Conservation (phyloP, 2,329 filamentous ascomycete species). For the Aspergillus cejpii region DNA sequence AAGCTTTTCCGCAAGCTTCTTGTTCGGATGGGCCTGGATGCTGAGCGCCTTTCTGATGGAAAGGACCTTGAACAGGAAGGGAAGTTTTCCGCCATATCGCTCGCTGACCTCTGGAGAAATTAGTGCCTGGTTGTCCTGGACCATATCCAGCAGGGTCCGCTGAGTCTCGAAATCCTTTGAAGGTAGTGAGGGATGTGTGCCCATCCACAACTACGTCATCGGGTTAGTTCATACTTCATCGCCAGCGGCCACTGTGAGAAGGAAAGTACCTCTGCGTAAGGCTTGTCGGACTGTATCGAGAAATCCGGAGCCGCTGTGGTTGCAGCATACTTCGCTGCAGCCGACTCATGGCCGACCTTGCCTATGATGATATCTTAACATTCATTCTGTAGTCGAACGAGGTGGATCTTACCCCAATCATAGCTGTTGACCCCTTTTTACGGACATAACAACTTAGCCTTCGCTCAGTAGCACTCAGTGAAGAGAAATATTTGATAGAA, state of each 20-base stretch:
- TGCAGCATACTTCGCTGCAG: conserved; percentile 81
- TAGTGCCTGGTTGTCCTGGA: conserved; percentile 77
- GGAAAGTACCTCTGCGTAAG: conserved; percentile 73
- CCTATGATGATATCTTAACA: conserved; percentile 45
- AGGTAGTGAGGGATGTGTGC: conserved; percentile 90
- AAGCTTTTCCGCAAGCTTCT: conserved; percentile 82
- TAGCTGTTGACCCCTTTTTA: conserved; percentile 84
- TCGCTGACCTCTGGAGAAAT: conserved; percentile 66
- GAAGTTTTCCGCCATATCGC: conserved; percentile 73
- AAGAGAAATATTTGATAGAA: neutral
- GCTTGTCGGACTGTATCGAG: conserved; percentile 74
- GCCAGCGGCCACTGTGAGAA: neutral
- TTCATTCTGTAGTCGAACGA: neutral
- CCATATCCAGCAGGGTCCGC: conserved; percentile 76
- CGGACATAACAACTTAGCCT: conserved; percentile 5
- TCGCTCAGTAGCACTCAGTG: neutral
- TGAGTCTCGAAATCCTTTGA: conserved; percentile 82
- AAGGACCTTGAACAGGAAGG: conserved; percentile 96
- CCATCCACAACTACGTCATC: conserved; percentile 81
- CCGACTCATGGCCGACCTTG: conserved; percentile 80
- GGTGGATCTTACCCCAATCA: conserved; percentile 66
- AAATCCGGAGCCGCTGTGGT: conserved; percentile 72
- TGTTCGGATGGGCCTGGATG: conserved; percentile 95
- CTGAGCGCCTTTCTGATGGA: conserved; percentile 93
- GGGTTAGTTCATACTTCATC: conserved; percentile 7